Evolutionary conservation across 1,139 yeast species (phyloP), one percentile per base, ranked within the genome.

Genomic region (Hansenula lynferdii): DNA sequence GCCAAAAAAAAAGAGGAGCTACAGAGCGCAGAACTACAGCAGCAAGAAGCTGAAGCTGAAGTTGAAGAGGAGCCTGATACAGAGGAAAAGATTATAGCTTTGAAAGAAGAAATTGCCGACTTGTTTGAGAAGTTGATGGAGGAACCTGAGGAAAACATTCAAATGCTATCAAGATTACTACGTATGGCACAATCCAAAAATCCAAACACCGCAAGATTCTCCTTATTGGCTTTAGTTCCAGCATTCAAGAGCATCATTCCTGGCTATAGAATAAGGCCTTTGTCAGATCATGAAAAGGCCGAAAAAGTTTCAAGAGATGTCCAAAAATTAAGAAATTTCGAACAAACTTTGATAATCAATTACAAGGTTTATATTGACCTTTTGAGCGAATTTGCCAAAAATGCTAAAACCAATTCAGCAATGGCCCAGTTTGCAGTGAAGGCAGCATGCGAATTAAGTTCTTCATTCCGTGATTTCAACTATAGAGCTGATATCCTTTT

Each of bases 231-330:
- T 1, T 70, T 90, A 43, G 81, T 89, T 4, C 89, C 95, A 1
- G 85, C 87, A 5, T 87, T 86, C 69, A 87, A 85, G 54, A 75
- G 83, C 41, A 73, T 92, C 39, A 81, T 95, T 4, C 98, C 98
- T 1, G 82, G 94, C 4, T 92, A 92, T 61, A 75, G 81, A 48
- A 89, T 92, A 43, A 72, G 96, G 57, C 83, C 95, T 2, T 67
- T 92, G 39, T 73, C 87, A 1, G 97, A 87, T 14, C 60, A 76
- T 1, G 98, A 92, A 59, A 79, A 78, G 61, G 76, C 78, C 47
- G 95, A 85, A 52, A 85, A 80, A 53, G 95, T 87, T 5, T 70
- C 92, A 18, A 85, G 74, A 56, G 98, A 92, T 19, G 83, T 90
- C 28, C 80, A 85, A 15, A 75, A 72, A 53, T 63, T 85, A 49